phyloP scores from a whole-genome alignment of 2,329 filamentous ascomycete genomes.

The Epichloe sylvatica region DNA sequence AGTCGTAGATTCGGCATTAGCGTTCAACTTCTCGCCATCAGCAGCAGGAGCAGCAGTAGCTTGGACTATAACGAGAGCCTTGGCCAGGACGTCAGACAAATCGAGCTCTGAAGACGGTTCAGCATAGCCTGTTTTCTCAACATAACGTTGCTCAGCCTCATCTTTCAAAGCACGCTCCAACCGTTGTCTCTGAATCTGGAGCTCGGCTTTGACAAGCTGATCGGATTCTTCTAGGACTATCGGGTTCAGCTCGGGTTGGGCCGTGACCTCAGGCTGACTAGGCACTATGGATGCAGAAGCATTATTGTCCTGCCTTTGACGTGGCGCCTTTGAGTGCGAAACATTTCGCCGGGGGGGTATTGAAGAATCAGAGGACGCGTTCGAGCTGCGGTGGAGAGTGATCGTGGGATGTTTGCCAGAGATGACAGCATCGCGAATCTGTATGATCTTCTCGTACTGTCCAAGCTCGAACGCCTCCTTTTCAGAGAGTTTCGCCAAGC shows the following conservation, averaged over 20 bases:
- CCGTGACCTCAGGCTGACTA: constrained; percentile 27
- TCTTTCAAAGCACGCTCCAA: constrained; percentile 67
- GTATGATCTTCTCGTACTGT: constrained; percentile 69
- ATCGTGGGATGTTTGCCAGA: constrained; percentile 58
- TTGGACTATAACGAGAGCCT: constrained; percentile 57
- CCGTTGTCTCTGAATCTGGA: constrained; percentile 64
- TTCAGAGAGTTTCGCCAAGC: constrained; percentile 18
- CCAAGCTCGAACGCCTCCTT: constrained; percentile 43
- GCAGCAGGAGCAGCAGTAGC: constrained; percentile 47
- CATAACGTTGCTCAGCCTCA: constrained; percentile 52
- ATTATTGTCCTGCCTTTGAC: not conserved
- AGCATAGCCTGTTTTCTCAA: constrained; percentile 29
- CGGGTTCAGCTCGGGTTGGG: constrained; percentile 60
- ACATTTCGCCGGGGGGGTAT: not conserved
- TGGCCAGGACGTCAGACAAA: constrained; percentile 57
- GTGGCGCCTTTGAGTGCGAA: not conserved
- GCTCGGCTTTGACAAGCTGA: constrained; percentile 67
- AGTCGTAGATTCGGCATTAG: constrained; percentile 49
- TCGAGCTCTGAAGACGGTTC: constrained; percentile 53
- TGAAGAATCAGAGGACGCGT: constrained; percentile 11
- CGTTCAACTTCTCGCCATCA: constrained; percentile 37
- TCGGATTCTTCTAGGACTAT: constrained; percentile 78
- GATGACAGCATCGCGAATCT: constrained; percentile 66
- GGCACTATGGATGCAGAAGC: not conserved
- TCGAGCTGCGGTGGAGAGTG: constrained; percentile 35